Percentiles rank a stretch among this genome's conserved stretches.
phyloP scores from a whole-genome alignment of 345 rosid species.

The Cardamine resedifolia region DNA sequence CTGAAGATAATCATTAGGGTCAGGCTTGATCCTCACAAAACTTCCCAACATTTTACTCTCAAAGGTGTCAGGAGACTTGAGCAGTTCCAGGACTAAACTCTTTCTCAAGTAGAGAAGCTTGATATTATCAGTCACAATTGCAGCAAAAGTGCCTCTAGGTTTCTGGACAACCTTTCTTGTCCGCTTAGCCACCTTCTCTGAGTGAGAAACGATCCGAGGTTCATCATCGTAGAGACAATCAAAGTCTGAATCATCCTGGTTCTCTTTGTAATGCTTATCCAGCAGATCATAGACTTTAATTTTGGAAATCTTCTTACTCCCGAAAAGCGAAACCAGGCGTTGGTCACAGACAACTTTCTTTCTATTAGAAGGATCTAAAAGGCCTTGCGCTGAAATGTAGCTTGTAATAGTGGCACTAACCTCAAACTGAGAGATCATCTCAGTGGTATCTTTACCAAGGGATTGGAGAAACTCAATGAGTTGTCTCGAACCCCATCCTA shows the following conservation, averaged over 20 bases:
- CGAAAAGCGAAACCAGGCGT: conserved; percentile 55
- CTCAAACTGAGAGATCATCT: conserved; percentile 50
- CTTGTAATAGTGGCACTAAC: conserved; percentile 46
- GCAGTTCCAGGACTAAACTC: conserved; percentile 61
- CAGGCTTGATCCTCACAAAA: conserved; percentile 71
- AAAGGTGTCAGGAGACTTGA: conserved; percentile 48
- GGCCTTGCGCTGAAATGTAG: conserved; percentile 50
- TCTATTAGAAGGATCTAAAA: conserved; percentile 48
- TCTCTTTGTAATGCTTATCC: conserved; percentile 65
- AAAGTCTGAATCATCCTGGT: conserved; percentile 51
- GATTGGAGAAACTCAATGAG: conserved; percentile 64
- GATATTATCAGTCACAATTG: conserved; percentile 60
- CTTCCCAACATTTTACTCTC: conserved; percentile 63
- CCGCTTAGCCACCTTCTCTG: conserved; percentile 36
- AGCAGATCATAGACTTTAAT: conserved; percentile 57
- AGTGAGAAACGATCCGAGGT: conserved; percentile 9
- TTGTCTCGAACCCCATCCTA: conserved; percentile 79
- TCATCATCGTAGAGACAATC: conserved; percentile 53
- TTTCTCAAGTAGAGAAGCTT: conserved; percentile 69
- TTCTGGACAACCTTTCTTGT: conserved; percentile 39
- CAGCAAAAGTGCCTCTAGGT: conserved; percentile 58
- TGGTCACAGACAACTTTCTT: conserved; percentile 62
- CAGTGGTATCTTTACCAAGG: conserved; percentile 48
- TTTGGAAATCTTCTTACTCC: conserved; percentile 48
- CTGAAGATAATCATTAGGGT: conserved; percentile 70